These are phyloP conservation scores for Salix dunnii DNA, from an alignment of 345 rosid genomes.

Conservation along the genomic window DNA sequence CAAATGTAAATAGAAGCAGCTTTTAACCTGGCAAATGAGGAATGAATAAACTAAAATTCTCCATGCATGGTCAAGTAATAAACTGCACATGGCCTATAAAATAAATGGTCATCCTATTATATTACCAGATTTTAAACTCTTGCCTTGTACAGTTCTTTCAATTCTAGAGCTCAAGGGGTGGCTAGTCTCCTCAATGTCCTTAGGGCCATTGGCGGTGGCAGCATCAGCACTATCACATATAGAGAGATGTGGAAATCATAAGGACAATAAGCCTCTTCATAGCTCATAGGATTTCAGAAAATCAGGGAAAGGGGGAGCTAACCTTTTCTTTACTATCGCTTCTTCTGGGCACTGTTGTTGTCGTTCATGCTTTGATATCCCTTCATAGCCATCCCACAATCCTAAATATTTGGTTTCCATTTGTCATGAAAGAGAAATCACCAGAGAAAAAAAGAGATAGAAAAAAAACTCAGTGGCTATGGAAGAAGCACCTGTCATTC, in stretches of 20 bases:
- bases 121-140: background rate
- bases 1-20: background rate
- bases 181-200: constrained; percentile 15
- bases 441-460: background rate
- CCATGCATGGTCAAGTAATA: background rate
- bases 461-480: background rate
- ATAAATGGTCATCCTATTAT: background rate
- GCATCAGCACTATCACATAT: constrained; percentile 19
- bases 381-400: constrained; percentile 18
- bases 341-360: constrained; percentile 22
- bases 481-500: constrained; percentile 15
- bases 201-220: constrained; percentile 15
- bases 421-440: background rate
- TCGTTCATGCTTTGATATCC: constrained; percentile 18
- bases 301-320: background rate
- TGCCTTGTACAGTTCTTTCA: constrained; percentile 20
- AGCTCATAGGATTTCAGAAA: background rate
- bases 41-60: background rate
- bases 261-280: background rate
- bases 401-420: constrained; percentile 13
- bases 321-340: constrained; percentile 19
- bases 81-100: background rate
- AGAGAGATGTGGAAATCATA: background rate
- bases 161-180: constrained; percentile 10
- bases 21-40: background rate